Evolutionary conservation across 371 early-diverging fungal species (phyloP).

Genomic region (Mucor piriformis): DNA sequence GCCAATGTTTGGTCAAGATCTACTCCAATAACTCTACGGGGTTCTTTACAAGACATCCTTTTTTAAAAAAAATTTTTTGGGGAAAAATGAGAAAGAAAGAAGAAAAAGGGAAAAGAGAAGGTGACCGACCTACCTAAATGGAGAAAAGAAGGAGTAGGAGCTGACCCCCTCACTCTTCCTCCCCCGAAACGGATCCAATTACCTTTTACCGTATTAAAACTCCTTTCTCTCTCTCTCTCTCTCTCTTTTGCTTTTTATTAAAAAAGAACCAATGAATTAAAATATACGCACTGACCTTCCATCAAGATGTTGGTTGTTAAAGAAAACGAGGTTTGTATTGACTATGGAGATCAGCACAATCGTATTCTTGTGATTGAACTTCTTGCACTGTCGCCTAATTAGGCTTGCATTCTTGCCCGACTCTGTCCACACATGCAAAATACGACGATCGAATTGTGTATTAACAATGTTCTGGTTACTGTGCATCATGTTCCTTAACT

Average conservation of each 20-base stretch:
- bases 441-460: conserved; percentile 48
- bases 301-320: conserved; percentile 5
- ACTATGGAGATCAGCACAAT: conserved; percentile 33
- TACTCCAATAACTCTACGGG: conserved; percentile 53
- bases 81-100: conserved; percentile 2
- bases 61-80: conserved; percentile 1
- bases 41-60: conserved; percentile 19
- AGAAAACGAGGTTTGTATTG: conserved; percentile 22
- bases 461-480: conserved; percentile 30
- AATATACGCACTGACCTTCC: neutral
- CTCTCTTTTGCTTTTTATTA: too few species aligned
- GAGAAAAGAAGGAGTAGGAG: too few species aligned
- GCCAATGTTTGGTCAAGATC: conserved; percentile 57
- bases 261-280: neutral
- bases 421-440: conserved; percentile 62
- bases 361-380: conserved; percentile 20
- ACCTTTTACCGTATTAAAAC: neutral
- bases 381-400: conserved; percentile 19
- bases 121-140: neutral
- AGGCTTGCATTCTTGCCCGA: conserved; percentile 39
- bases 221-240: too few species aligned
- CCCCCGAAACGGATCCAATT: neutral
- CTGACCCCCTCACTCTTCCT: too few species aligned
- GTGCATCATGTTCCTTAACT: conserved; percentile 43
- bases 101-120: neutral